Evolutionary conservation across 768 basidiomycete genomes (phyloP).

Genomic region (Arthromyces matolae): DNA sequence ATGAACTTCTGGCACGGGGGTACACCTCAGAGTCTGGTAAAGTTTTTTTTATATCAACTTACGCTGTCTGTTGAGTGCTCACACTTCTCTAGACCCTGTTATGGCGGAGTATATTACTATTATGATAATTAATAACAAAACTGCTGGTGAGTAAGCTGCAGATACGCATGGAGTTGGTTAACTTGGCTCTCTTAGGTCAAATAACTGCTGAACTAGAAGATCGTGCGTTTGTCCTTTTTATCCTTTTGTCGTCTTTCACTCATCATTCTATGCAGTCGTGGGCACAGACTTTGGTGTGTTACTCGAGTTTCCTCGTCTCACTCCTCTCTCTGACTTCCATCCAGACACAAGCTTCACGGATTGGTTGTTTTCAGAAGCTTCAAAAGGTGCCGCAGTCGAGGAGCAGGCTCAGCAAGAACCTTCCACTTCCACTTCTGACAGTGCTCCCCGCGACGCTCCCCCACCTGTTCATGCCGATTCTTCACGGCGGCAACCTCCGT

Average conservation of each 20-base stretch:
- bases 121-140: slow-evolving; percentile 93
- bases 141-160: slow-evolving; percentile 48
- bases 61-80: neutral
- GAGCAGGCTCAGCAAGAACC: slow-evolving; percentile 39
- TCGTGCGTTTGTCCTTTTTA: slow-evolving; percentile 38
- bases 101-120: slow-evolving; percentile 96
- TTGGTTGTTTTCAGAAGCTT: slow-evolving; percentile 83
- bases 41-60: slow-evolving; percentile 23
- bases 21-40: slow-evolving; percentile 75
- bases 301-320: slow-evolving; percentile 2
- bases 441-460: slow-evolving; percentile 29
- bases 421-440: slow-evolving; percentile 30
- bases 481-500: slow-evolving; percentile 42
- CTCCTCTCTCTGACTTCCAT: slow-evolving; percentile 17
- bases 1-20: slow-evolving; percentile 72
- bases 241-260: neutral
- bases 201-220: slow-evolving; percentile 88
- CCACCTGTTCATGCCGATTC: slow-evolving; percentile 34
- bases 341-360: slow-evolving; percentile 80
- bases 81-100: slow-evolving; percentile 59
- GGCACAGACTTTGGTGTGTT: slow-evolving; percentile 76
- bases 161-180: slow-evolving; percentile 6
- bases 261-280: slow-evolving; percentile 46
- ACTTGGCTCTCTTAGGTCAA: slow-evolving; percentile 50
- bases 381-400: slow-evolving; percentile 59